Conservation (phyloP, 2,329 filamentous ascomycete genomes). For the Phyllosticta capitalensis region DNA sequence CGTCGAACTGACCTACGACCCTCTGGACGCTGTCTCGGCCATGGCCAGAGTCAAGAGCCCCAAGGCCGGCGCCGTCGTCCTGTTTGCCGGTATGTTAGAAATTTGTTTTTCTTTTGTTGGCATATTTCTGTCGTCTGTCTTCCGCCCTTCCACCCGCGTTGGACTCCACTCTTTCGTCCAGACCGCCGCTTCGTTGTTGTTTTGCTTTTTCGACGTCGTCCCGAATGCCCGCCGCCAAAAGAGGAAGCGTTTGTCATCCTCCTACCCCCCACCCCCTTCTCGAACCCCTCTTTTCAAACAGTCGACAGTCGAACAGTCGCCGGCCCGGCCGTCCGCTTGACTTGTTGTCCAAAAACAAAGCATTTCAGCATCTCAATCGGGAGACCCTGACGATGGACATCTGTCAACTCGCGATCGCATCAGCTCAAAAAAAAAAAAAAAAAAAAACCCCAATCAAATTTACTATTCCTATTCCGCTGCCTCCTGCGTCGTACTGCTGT, state of each 20-base stretch:
- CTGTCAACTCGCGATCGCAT: not conserved
- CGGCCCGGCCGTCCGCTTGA: not conserved
- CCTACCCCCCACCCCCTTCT: not conserved
- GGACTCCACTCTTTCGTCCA: not conserved
- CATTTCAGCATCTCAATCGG: not conserved
- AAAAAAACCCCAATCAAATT: not conserved
- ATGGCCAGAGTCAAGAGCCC: slow-evolving; percentile 63
- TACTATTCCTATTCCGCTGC: not conserved
- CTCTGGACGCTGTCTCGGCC: slow-evolving; percentile 47
- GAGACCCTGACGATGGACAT: not conserved
- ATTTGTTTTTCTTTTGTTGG: slow-evolving; percentile 1
- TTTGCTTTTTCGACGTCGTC: not conserved
- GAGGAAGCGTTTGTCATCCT: not conserved
- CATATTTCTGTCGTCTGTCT: slow-evolving; percentile 1
- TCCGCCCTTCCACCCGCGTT: not conserved
- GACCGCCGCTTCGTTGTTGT: not conserved
- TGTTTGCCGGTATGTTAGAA: slow-evolving; percentile 55
- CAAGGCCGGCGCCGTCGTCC: slow-evolving; percentile 63
- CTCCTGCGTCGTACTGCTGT: not conserved
- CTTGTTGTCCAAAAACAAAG: not conserved
- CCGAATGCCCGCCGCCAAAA: not conserved
- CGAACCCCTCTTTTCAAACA: not conserved
- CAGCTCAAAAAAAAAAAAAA: not conserved
- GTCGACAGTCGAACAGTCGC: not conserved
- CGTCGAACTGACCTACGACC: slow-evolving; percentile 57